Conservation (phyloP, 1,284 basidiomycete genomes). For the Xerocomus nothofagi region DNA sequence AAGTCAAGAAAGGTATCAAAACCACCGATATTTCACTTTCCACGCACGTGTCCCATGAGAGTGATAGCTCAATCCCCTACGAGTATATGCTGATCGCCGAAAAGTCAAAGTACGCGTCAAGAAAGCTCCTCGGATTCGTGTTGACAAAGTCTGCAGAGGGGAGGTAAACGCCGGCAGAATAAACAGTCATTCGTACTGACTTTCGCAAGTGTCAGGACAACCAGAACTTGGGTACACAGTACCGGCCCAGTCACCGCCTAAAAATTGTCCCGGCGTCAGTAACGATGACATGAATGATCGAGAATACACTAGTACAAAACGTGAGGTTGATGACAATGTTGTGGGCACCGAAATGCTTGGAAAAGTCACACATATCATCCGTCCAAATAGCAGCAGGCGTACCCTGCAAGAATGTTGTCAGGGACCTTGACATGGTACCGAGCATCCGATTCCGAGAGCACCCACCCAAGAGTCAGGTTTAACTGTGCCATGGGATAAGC, state of each 20-base stretch:
- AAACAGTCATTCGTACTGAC: conserved; percentile 15
- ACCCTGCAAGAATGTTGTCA: conserved; percentile 27
- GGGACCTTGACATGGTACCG: background rate
- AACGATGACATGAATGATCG: background rate
- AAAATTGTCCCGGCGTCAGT: background rate
- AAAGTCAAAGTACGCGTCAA: conserved; percentile 54
- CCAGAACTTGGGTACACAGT: conserved; percentile 30
- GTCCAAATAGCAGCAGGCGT: conserved; percentile 38
- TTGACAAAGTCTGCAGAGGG: conserved; percentile 27
- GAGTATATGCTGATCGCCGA: conserved; percentile 48
- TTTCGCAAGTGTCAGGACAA: conserved; percentile 35
- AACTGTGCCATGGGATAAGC: conserved; percentile 2
- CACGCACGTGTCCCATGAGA: background rate
- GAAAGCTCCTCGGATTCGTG: conserved; percentile 45
- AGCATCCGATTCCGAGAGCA: background rate
- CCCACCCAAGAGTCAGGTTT: conserved; percentile 26
- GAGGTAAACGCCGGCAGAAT: background rate
- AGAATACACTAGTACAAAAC: conserved; percentile 29
- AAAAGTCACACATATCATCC: conserved; percentile 33
- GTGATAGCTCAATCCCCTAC: conserved; percentile 9
- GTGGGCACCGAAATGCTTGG: conserved; percentile 34
- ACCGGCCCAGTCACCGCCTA: conserved; percentile 46
- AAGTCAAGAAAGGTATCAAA: conserved; percentile 14
- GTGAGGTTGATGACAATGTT: conserved; percentile 43
- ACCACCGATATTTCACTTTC: conserved; percentile 8